These are phyloP conservation scores for Roridomyces roridus DNA, from an alignment of 768 basidiomycete species.

Conservation along the genomic window DNA sequence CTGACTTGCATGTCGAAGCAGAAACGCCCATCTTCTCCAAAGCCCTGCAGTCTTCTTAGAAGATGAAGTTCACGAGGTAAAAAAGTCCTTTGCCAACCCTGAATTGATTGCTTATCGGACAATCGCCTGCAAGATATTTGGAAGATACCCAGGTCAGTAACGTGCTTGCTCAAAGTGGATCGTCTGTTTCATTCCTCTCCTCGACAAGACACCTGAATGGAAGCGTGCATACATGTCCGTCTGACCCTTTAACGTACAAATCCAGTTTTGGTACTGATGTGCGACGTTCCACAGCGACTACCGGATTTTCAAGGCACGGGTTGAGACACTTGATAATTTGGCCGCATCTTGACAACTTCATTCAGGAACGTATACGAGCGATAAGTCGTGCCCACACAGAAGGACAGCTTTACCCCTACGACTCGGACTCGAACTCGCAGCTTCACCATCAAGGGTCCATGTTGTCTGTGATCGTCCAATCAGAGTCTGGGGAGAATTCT, in stretches of 20 bases:
- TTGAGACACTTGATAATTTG: not conserved
- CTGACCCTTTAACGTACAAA: constrained; percentile 10
- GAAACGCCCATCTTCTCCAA: not conserved
- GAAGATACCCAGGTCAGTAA: constrained; percentile 66
- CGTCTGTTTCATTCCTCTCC: not conserved
- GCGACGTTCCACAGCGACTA: constrained; percentile 62
- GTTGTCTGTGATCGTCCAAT: constrained; percentile 22
- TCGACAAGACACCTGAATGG: constrained; percentile 10
- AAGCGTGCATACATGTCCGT: constrained; percentile 64
- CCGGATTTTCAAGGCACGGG: constrained; percentile 31
- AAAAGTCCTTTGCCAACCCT: too few relatives aligned
- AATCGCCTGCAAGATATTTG: constrained; percentile 55
- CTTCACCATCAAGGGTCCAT: constrained; percentile 8
- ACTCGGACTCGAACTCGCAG: constrained; percentile 20
- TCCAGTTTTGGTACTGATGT: not conserved
- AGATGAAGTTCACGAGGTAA: constrained; percentile 69
- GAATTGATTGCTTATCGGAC: not conserved
- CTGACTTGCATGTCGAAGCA: not conserved
- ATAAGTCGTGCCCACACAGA: constrained; percentile 18
- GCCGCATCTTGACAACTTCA: too few relatives aligned
- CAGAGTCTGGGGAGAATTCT: constrained; percentile 21
- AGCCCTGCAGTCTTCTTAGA: not conserved
- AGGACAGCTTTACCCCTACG: constrained; percentile 1
- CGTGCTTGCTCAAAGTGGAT: not conserved
- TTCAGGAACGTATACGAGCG: constrained; percentile 17